phyloP scores from a whole-genome alignment of 1,284 basidiomycete genomes.

The Ceratobasidium theobromae region DNA sequence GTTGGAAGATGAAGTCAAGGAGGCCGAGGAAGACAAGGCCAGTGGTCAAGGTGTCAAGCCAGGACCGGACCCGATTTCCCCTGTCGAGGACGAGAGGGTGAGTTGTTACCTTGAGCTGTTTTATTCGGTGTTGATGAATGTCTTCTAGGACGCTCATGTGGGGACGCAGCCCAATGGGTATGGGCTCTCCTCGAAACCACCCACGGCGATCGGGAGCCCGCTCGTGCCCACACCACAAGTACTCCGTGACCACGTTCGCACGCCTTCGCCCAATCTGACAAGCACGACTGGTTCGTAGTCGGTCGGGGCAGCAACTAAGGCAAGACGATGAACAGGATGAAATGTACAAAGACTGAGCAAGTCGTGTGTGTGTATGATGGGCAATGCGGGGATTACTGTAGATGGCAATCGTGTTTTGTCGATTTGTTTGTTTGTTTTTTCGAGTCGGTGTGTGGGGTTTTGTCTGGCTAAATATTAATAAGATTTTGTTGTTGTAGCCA shows the following conservation, averaged over 20 bases:
- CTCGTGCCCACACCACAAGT: conserved; percentile 1
- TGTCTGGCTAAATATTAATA: too few species aligned
- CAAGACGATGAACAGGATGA: background rate
- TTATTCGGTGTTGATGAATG: background rate
- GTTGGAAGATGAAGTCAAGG: conserved; percentile 42
- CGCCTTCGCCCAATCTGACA: conserved; percentile 10
- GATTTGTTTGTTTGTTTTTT: too few species aligned
- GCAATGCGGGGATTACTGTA: too few species aligned
- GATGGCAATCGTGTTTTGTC: too few species aligned
- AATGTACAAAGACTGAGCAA: background rate
- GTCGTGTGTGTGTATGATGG: too few species aligned
- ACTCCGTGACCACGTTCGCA: background rate
- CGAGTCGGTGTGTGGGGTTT: too few species aligned
- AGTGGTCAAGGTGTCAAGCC: conserved; percentile 36
- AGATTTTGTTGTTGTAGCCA: too few species aligned
- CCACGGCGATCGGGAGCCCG: conserved; percentile 8
- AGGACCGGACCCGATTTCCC: too few species aligned
- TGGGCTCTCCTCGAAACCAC: background rate
- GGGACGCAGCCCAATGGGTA: background rate
- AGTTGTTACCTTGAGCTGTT: too few species aligned
- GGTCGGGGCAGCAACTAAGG: background rate
- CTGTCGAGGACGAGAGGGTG: conserved; percentile 36
- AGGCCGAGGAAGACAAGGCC: conserved; percentile 39
- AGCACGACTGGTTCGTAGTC: background rate
- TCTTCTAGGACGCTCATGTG: background rate